Evolutionary conservation across 2,329 filamentous ascomycete genomes (phyloP), one percentile per base, ranked within the genome.

Genomic region (Penicillium sp.): DNA sequence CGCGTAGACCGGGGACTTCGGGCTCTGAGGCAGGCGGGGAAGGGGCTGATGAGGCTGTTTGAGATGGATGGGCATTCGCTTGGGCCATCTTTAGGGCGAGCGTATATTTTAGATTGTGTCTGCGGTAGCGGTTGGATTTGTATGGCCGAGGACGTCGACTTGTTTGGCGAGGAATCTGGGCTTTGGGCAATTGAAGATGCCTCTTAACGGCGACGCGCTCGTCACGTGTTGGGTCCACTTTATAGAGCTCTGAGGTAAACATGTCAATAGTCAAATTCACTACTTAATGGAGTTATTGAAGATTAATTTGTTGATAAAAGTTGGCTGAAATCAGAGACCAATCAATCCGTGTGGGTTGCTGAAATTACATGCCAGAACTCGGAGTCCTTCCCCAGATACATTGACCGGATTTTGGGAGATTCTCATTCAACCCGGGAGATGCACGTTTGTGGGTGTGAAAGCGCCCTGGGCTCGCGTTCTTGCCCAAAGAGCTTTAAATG

Each of bases 1-100:
- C 84, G 71, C 84, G 84, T 24, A 79, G 81, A 29, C 84, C 83
- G 2, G 82, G 83, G 1, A 81, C 34, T 52, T 47, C 50, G 23
- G 49, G 50, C 24, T 48, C 47, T n/a, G 83, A 81, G 6, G 81
- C 78, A n/a, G 76, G 71, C 12, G 76, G 74, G 4, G 74, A 75
- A 10, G 81, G 81, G 29, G 79, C 78, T 12, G 72, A 81, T 61
- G 61, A 51, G 12, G 48, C 59, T 9, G 52, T 43, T 53, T 51
- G 56, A 46, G 43, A 47, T 36, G 47, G 45, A 23, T 59, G 56
- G 47, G 46, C 49, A 42, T 52, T 56, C 21, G 47, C 49, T 57
- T 60, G 58, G 43, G 61, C 47, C 65, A 67, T 69, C 31, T 23
- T 49, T 13, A 38, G 16, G 28, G 24, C 10, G 36, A 29, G 64